phyloP scores from a whole-genome alignment of 768 basidiomycete genomes.

The Boletellus sp. region DNA sequence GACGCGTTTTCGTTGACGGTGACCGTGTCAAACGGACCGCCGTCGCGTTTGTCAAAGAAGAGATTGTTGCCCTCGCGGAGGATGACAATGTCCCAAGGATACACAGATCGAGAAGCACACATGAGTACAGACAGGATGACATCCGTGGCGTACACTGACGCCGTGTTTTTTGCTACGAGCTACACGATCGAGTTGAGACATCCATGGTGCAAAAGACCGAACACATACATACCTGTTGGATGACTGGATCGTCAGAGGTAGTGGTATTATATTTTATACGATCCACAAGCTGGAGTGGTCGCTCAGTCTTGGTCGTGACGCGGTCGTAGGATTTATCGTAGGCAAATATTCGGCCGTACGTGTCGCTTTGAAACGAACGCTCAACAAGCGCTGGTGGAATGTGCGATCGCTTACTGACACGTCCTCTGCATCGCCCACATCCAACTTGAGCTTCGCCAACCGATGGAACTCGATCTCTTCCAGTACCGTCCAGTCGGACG shows the following conservation, averaged over 20 bases:
- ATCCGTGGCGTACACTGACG: slow-evolving; percentile 91
- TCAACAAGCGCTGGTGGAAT: slow-evolving; percentile 1
- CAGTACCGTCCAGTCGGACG: slow-evolving; percentile 88
- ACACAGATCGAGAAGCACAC: slow-evolving; percentile 92
- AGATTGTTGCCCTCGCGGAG: slow-evolving; percentile 89
- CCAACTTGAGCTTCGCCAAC: slow-evolving; percentile 85
- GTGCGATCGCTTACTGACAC: slow-evolving; percentile 51
- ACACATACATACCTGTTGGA: slow-evolving; percentile 64
- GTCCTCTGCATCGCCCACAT: slow-evolving; percentile 88
- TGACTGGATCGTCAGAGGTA: slow-evolving; percentile 96
- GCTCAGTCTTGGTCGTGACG: slow-evolving; percentile 89
- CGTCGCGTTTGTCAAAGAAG: slow-evolving; percentile 96
- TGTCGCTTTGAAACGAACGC: slow-evolving; percentile 49
- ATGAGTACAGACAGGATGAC: slow-evolving; percentile 93
- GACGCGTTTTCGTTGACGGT: slow-evolving; percentile 98
- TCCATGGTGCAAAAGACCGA: not conserved
- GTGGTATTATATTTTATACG: slow-evolving; percentile 97
- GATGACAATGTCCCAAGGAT: slow-evolving; percentile 98
- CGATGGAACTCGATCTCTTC: slow-evolving; percentile 98
- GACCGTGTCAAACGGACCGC: slow-evolving; percentile 94
- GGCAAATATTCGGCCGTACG: slow-evolving; percentile 85
- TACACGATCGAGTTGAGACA: slow-evolving; percentile 29
- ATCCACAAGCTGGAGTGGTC: slow-evolving; percentile 87
- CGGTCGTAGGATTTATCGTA: slow-evolving; percentile 97
- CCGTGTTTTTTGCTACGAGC: slow-evolving; percentile 78